Percentiles rank a stretch among this genome's conserved stretches.
phyloP scores from a whole-genome alignment of 306 rosid species.

The Glycine soja region DNA sequence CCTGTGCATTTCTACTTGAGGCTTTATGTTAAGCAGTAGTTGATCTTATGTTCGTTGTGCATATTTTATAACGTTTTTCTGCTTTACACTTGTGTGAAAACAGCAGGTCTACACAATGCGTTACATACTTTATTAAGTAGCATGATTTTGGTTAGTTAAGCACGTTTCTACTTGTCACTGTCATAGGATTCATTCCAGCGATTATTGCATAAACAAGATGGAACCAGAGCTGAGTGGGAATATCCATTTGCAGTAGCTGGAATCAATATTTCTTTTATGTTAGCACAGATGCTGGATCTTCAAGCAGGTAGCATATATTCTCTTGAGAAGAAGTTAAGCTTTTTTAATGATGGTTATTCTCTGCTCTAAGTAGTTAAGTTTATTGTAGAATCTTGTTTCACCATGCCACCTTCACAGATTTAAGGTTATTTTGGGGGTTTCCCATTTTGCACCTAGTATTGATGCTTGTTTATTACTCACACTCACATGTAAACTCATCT shows the following conservation, averaged over 20 bases:
- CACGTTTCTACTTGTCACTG: constrained; percentile 42
- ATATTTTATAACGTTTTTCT: constrained; percentile 10
- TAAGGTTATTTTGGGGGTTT: constrained; percentile 5
- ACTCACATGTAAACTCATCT: constrained; percentile 10
- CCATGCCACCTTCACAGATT: constrained; percentile 19
- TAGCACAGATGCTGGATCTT: constrained; percentile 87
- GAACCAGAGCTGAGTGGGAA: constrained; percentile 97
- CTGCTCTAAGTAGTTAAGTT: neutral
- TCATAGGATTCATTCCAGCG: constrained; percentile 84
- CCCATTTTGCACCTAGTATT: constrained; percentile 13
- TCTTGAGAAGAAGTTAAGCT: neutral
- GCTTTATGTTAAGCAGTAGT: neutral
- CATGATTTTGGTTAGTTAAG: constrained; percentile 25
- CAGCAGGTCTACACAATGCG: neutral
- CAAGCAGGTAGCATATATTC: constrained; percentile 71
- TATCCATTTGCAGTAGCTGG: constrained; percentile 98
- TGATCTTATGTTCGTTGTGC: neutral
- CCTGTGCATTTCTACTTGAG: neutral
- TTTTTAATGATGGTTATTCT: too few species aligned
- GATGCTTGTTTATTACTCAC: neutral
- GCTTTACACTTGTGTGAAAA: neutral
- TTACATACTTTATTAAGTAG: constrained; percentile 6
- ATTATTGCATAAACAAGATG: constrained; percentile 81
- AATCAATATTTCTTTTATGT: constrained; percentile 87
- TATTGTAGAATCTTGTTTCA: constrained; percentile 13